Base-by-base conservation (phyloP, 768 basidiomycete species). In the Auriscalpium orientale region DNA sequence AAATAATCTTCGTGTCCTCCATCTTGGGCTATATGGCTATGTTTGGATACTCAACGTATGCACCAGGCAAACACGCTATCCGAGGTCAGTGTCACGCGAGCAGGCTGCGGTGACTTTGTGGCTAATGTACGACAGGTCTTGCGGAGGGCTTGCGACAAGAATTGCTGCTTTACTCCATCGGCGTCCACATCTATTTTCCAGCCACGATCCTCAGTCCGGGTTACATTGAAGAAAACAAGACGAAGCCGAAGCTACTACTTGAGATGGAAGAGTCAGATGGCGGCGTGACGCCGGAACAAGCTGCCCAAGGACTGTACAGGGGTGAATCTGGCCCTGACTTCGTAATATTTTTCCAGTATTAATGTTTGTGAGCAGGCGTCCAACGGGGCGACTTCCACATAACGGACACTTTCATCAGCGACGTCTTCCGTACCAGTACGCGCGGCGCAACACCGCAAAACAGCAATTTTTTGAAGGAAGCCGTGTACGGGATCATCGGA, bases 71-170 rank as follows among this genome's bases (percentile, higher is more conserved):
- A 66, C 87, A 89, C 62, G 94, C 94, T 8, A 67, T 95, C 7
- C 73, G 91, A 71, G 92, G 92, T 91, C 60, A 45, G 71, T 58
- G 16, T 20, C 33, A 33, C 11, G 5, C 11, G 13, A n/a, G 37
- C 16, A 13, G n/a, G 35, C 10, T 4, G n/a, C 12, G 7, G 33
- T 21, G 18, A 34, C 45, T 21, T 16, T 55, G 7, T 46, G 53
- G 35, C 37, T 38, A 21, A 28, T 40, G 2, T 11, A 37, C 15
- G 10, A 8, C 64, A 93, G 91, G 87, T 13, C 80, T 97, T 0
- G 90, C 89, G 13, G 94, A 97, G 56, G 79, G 85, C 0, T 76
- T 97, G 13, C 84, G 87, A 8, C 86, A 83, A 22, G 94, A 95
- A 65, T 73, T 91, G 49, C 72, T 84, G 58, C 74, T 94, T 8